Evolutionary conservation across 768 basidiomycete species (phyloP), one percentile per base, ranked within the genome.

Genomic region (Russula brevipes): DNA sequence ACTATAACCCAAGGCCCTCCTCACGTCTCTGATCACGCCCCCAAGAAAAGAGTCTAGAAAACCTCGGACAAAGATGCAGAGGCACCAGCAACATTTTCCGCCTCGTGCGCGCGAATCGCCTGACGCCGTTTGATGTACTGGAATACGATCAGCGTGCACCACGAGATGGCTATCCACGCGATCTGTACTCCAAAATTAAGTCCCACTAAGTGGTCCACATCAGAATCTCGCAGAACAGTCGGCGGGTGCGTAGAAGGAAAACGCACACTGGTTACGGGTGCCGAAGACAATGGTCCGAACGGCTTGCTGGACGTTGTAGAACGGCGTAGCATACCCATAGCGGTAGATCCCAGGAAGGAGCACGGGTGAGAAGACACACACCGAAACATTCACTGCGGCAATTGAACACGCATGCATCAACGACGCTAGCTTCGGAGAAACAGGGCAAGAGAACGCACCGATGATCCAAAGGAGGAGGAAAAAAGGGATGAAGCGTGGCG

Each of bases 381-480:
- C 82, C 2, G 85, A 80, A 41, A 85, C 83, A 69, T 86, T 87
- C 41, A 71, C 83, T 87, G 51, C 16, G 14, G 16, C 4, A 14
- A 54, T 57, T 30, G 33, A 44, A 31, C 16, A 42, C 36, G 12
- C 16, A 44, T 17, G 44, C 39, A 12, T 24, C 17, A 42, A 54
- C 1, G 19, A 53, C 45, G 14, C 46, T 54, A 7, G 8, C 30
- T 16, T 17, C 6, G 24, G 57, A 19, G 39, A 8, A 14, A 31
- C 7, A 33, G 53, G 30, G 16, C 30, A 24, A 36, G 38, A 39
- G 10, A 16, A 72, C 79, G 51, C 65, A 83, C 85, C 65, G 66
- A 89, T 86, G 66, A 89, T 83, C 83, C 84, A 85, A 8, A 80
- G 52, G 46, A 87, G 72, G 70, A 87, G 78, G 77, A 89, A 87